Evolutionary conservation across 306 rosid genomes (phyloP), one percentile per base, ranked within the genome.

Genomic region (Astragalus membranaceus): DNA sequence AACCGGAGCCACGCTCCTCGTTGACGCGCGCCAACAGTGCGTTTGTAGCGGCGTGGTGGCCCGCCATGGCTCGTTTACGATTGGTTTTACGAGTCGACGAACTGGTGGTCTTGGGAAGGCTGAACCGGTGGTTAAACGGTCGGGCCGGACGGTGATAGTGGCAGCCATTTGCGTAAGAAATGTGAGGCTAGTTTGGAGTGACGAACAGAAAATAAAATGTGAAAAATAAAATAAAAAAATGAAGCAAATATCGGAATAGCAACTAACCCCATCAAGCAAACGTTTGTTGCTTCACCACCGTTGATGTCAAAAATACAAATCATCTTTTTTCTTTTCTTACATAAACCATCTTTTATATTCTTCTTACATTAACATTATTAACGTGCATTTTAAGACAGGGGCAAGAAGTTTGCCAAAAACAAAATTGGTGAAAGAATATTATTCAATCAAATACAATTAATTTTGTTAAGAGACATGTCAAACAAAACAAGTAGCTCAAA

Each of bases 101-200:
- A 8, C 8, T 12, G 92, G 85, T 3, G 86, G 87, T 9, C 81
- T 39, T 0, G 61, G 81, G 53, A 84, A 83, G 43, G 78, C 11
- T 1, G 92, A 81, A 50, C 89, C 87, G 85, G 88, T 69, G 20
- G 86, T 69, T 70, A 91, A 72, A 30, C 87, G 87, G 89, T 87
- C 85, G 80, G 96, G 89, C 58, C 96, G 91, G 74, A 87, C 88
- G 59, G 97, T 83, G 83, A 88, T 85, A 61, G 95, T 84, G 73
- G 88, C 83, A 70, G 94, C 82, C 97, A 88, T 88, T 57, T 50
- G 56, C 30, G 12, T n/a, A 6, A 6, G 33, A 41, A 53, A 75
- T 23, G 74, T 67, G 79, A 75, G 80, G 80, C 74, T 57, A 9
- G 55, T 53, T 42, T 64, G 69, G 69, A 75, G 46, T 6, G 50